Evolutionary conservation across 441 rosid genomes (phyloP).

Genomic region (Adansonia madagascariensis): DNA sequence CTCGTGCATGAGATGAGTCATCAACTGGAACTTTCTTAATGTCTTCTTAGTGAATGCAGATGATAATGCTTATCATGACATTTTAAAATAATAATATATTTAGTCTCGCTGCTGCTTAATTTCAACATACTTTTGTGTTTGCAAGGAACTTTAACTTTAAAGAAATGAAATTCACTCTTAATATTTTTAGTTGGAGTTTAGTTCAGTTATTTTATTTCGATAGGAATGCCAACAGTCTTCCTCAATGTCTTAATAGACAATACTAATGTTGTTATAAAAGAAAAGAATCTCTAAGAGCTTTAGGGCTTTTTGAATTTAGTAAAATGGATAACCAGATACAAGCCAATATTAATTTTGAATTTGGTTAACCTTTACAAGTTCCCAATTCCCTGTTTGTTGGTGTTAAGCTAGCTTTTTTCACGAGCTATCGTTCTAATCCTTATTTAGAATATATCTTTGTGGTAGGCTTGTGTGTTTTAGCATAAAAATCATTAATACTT

Average conservation of each 20-base stretch:
- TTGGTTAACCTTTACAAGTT: neutral
- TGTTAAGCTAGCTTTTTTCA: constrained; percentile 4
- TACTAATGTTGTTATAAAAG: neutral
- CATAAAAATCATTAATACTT: neutral
- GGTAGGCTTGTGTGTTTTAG: neutral
- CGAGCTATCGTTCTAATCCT: neutral
- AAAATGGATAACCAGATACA: neutral
- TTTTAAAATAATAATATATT: neutral
- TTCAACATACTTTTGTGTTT: neutral
- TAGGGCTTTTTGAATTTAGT: neutral
- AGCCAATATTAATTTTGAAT: neutral
- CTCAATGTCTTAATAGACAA: neutral
- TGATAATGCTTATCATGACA: neutral
- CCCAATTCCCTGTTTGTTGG: neutral
- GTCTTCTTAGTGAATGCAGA: neutral
- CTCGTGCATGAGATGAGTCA: neutral
- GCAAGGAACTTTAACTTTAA: neutral
- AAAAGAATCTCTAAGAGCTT: neutral
- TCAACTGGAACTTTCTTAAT: neutral
- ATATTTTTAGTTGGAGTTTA: neutral
- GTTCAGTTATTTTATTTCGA: neutral
- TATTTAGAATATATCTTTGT: neutral
- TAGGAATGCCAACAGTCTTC: neutral
- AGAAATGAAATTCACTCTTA: neutral
- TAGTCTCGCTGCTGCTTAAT: neutral